Evolutionary conservation across 2,329 filamentous ascomycete species (phyloP), one percentile per base, ranked within the genome.

Genomic region (Beauveria sp.): DNA sequence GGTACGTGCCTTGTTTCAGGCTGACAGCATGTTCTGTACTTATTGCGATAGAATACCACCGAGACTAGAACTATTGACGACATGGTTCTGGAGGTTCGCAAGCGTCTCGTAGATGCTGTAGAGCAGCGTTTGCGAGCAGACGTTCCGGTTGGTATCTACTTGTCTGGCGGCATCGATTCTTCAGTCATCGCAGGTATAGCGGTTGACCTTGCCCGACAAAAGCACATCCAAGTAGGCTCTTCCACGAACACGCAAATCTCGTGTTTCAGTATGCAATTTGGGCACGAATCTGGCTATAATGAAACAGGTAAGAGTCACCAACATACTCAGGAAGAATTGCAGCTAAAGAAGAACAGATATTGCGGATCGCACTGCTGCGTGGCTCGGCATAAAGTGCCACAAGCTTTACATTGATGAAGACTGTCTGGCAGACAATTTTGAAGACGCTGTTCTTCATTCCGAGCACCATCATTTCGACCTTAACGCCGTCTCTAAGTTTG

Each of bases 111-210:
- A 1, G 80, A 85, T 38, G 75, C 82, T 0, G 72, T 85, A 8
- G 75, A 76, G 18, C 65, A 83, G n/a, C 78, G 83, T 5, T 71
- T 86, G 10, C 75, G 78, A 18, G 83, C 83, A 1, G 83, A 86
- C 67, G 83, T 85, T 0, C 81, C 81, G 0, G 74, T 86, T 3
- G 83, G 81, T n/a, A 24, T 86, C 58, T 85, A 83, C 62, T 71
- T 86, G 0, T 80, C 76, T 26, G 83, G 84, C 4, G 84, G 83
- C 1, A 77, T 86, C 55, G 83, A 86, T 67, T 84, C 81, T 0
- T 85, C 82, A 0, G 74, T 77, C 1, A 70, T 86, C 22, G 83
- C 83, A 9, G 83, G 83, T 3, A 84, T 86, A 66, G 77, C 80
- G 2, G 77, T 77, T 1, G 74, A 84, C 63, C 73, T 85, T 1